These are phyloP conservation scores for Eimeria maxima DNA, from an alignment of 169 alveolate species.

Conservation along the genomic window DNA sequence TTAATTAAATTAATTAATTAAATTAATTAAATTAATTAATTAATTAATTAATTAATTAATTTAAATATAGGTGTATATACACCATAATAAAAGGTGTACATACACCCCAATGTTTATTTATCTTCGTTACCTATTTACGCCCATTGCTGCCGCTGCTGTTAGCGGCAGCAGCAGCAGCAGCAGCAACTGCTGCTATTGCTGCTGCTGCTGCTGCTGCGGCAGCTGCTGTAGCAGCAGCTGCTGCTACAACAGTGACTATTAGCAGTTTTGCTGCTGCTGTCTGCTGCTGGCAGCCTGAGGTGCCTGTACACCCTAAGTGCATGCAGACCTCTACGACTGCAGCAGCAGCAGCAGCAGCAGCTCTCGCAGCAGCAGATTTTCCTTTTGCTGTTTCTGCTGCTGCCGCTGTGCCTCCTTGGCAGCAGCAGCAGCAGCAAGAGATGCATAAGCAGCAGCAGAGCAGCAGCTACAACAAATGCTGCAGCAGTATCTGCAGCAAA, in stretches of 20 bases:
- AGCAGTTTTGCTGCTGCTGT: background rate
- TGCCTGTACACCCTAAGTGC: background rate
- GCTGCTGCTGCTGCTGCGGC: background rate
- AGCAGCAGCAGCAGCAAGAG: too few species aligned
- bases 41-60: too few species aligned
- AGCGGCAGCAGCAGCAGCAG: background rate
- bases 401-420: constrained; percentile 10
- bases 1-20: too few species aligned
- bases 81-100: too few species aligned
- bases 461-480: background rate
- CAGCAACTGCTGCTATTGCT: background rate
- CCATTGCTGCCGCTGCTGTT: too few species aligned
- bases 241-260: background rate
- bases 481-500: background rate
- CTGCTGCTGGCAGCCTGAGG: background rate
- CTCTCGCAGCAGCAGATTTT: background rate
- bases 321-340: background rate
- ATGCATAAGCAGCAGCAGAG: background rate
- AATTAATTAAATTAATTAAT: too few species aligned
- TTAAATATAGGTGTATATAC: too few species aligned
- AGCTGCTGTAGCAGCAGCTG: background rate
- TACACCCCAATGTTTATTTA: too few species aligned
- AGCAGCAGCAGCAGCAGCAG: constrained; percentile 3
- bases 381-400: background rate
- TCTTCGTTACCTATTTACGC: too few species aligned